These are phyloP conservation scores for Xylaria nigripes DNA, from an alignment of 495 filamentous ascomycete species.

Conservation along the genomic window DNA sequence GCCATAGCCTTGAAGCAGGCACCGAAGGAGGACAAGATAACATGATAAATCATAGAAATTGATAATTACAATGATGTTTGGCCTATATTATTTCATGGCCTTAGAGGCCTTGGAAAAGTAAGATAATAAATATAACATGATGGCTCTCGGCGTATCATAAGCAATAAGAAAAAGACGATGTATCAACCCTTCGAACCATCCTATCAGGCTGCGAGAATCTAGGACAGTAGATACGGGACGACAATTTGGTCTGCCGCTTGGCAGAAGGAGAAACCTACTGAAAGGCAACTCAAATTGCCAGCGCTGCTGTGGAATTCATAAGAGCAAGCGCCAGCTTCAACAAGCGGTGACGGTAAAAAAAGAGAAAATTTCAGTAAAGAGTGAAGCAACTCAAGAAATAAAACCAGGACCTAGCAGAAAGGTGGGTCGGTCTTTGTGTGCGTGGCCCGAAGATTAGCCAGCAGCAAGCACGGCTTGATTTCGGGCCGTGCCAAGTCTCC, in stretches of 20 bases:
- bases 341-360: slow-evolving; percentile 45
- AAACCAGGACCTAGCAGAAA: neutral
- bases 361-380: slow-evolving; percentile 24
- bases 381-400: neutral
- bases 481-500: slow-evolving; percentile 14
- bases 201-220: slow-evolving; percentile 63
- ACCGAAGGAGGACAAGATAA: no score
- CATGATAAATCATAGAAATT: no score
- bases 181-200: slow-evolving; percentile 64
- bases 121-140: neutral
- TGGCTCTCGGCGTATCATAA: neutral
- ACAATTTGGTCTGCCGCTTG: slow-evolving; percentile 62
- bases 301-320: slow-evolving; percentile 29
- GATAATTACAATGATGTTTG: no score
- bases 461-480: slow-evolving; percentile 8
- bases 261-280: slow-evolving; percentile 54
- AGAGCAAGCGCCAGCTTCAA: slow-evolving; percentile 31
- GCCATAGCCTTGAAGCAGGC: no score
- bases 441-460: slow-evolving; percentile 1
- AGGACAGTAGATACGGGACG: slow-evolving; percentile 97
- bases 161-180: slow-evolving; percentile 21
- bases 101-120: neutral
- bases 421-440: neutral
- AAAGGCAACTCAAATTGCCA: slow-evolving; percentile 50
- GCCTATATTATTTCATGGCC: no score